phyloP scores from a whole-genome alignment of 176 grass and related monocot genomes.

The Elymus sibiricus region DNA sequence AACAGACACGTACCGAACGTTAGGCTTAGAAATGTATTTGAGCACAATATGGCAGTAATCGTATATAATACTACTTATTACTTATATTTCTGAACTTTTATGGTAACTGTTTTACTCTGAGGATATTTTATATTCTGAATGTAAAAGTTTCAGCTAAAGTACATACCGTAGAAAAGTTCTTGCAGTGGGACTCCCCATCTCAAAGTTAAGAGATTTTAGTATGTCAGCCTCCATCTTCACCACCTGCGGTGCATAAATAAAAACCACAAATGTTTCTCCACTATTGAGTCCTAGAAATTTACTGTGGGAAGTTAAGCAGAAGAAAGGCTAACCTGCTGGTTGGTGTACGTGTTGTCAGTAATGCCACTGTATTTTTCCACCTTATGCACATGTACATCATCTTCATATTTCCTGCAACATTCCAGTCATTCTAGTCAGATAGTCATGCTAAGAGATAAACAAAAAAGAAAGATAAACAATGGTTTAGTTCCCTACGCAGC shows the following conservation, averaged over 20 bases:
- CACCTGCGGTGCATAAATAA: constrained; percentile 24
- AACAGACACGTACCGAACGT: background rate
- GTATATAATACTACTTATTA: background rate
- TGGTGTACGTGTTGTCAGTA: constrained; percentile 44
- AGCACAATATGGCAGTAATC: background rate
- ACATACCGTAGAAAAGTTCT: constrained; percentile 46
- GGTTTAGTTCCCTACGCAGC: constrained; percentile 41
- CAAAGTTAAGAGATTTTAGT: constrained; percentile 37
- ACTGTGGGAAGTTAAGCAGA: background rate
- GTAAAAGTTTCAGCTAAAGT: background rate
- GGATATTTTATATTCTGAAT: background rate
- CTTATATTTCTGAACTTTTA: background rate
- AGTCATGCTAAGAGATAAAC: background rate
- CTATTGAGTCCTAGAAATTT: background rate
- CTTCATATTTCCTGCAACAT: constrained; percentile 57
- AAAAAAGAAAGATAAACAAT: background rate
- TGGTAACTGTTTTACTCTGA: background rate
- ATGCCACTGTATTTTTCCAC: constrained; percentile 21
- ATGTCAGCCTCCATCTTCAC: constrained; percentile 53
- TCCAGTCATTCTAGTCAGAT: background rate
- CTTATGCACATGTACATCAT: background rate
- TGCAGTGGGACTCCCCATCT: constrained; percentile 43
- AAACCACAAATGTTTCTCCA: background rate
- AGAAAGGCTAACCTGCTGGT: constrained; percentile 31
- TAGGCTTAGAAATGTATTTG: background rate